Evolutionary conservation across 2,329 filamentous ascomycete species (phyloP), one percentile per base, ranked within the genome.

Genomic region (Alternaria angustiovoidea): DNA sequence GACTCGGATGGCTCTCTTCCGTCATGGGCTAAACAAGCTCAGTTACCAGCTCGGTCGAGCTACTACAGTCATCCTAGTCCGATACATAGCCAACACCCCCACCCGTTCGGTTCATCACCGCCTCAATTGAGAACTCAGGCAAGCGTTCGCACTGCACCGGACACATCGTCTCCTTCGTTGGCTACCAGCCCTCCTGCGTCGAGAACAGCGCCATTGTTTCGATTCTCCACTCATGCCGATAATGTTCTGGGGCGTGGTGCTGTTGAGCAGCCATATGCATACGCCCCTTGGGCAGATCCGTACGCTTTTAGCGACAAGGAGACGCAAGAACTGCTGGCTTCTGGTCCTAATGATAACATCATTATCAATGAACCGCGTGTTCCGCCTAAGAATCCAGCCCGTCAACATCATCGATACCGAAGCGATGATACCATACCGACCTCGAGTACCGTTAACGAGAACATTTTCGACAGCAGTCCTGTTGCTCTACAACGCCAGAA

Each of bases 301-400:
- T 75, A 73, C 30, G 64, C 66, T 18, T 60, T 78, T 14, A 76
- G 69, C 44, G 70, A 76, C 26, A 75, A 74, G 26, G 71, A 75
- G 54, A 76, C 71, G 1, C 67, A 72, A 56, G 75, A 78, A 49
- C 43, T 78, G 22, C 63, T 78, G 9, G 71, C 68, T 26, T 78
- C 75, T 24, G 76, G 76, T 7, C 75, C 76, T 9, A 78, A 77
- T 55, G 76, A 78, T 34, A 71, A 76, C 8, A 75, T 78, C 42
- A 52, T 77, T 32, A 69, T 72, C 46, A 63, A 68, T 14, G 34
- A 71, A 51, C 67, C 70, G n/a, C 34, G 34, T 16, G 48, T 49
- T 8, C 30, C 39, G 20, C 42, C 39, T 7, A 32, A 52, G 4
- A 53, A 30, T 11, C 49, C 53, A 5, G 41, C 46, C 32, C 47